Evolutionary conservation across 371 early-diverging fungal species (phyloP), one percentile per base, ranked within the genome.

Genomic region (Basidiobolus meristosporus): DNA sequence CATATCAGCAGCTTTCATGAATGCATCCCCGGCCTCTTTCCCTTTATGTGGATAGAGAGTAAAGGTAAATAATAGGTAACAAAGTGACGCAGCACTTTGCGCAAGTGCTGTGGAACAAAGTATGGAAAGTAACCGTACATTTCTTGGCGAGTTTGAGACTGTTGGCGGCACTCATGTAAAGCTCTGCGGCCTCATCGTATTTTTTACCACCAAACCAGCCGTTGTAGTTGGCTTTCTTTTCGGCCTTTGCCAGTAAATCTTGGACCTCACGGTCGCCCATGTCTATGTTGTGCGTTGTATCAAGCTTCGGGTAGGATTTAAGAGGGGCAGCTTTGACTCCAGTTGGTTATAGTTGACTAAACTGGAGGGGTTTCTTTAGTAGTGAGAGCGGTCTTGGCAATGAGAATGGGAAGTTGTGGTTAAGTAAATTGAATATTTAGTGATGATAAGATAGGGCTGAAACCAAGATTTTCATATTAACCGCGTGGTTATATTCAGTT

Each of bases 11-110:
- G 87, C 82, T 42, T 73, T 69, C 38, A 70, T 47, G 56, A 79
- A 90, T 0, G 90, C 80, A 42, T 89, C 84, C 33, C 93, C 95
- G 15, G 92, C 86, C 47, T 91, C 89, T 43, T 74, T 73, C 86
- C 83, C 83, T 84, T 53, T 38, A 42, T 23, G 26, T 39, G 10
- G 17, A 38, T 7, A 3, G 22, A 14, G 19, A 40, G 14, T 22
- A 35, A 36, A 36, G 41, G 17, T 30, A 14, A 22, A 7, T 35
- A 19, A 11, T n/a, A n/a, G n/a, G n/a, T n/a, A n/a, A n/a, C n/a
- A n/a, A 20, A 10, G n/a, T 21, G 17, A 29, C 2, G 11, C 1
- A 33, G 23, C 10, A 35, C 17, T 34, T 26, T 20, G 35, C 4
- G 17, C 7, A 15, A 7, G 14, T 30, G 6, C 12, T 28, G 26